Evolutionary conservation across 108 stramenopile species (phyloP), one percentile per base, ranked within the genome.

Genomic region (Cyclotella choctawhatcheeana): DNA sequence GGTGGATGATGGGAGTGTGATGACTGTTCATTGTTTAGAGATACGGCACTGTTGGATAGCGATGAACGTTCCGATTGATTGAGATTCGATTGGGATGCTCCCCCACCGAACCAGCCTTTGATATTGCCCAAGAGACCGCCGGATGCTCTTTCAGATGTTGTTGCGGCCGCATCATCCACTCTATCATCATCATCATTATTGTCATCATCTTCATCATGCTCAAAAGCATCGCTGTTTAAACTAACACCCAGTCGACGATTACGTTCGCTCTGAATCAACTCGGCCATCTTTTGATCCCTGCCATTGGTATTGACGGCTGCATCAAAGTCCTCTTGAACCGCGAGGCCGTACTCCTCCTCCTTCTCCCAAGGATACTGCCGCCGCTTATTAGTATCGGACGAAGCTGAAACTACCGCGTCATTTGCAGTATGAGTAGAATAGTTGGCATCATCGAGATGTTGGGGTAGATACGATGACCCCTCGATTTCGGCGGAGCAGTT

Each of bases 81-180:
- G 18, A 27, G 35, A 47, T 31, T 60, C n/a, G n/a, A n/a, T n/a
- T n/a, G n/a, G n/a, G n/a, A n/a, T n/a, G n/a, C n/a, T 16, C 63
- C 64, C n/a, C 64, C 64, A 14, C 54, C 79, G 32, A 80, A 80
- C 79, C 79, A 80, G 7, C 71, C 79, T 30, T 71, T 51, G 17
- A 80, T 73, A 44, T 73, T 69, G 30, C 79, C 65, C 24, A 80
- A 30, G 27, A 73, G 40, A 47, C 73, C 64, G 16, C 47, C 45
- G 18, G 64, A 48, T 45, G 27, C 44, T 27, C 52, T 21, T 44
- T 43, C 20, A 26, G 65, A 0, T 58, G 45, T 18, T 59, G 2
- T 17, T n/a, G 44, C 26, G 0, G 51, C 10, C 10, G 18, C 34
- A 18, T 17, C 0, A 2, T 43, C n/a, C n/a, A n/a, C n/a, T n/a